A percentile compares a stretch with the other conserved stretches of the same genome.
Conservation (phyloP, 495 filamentous ascomycete genomes). For the Monascus purpureus region DNA sequence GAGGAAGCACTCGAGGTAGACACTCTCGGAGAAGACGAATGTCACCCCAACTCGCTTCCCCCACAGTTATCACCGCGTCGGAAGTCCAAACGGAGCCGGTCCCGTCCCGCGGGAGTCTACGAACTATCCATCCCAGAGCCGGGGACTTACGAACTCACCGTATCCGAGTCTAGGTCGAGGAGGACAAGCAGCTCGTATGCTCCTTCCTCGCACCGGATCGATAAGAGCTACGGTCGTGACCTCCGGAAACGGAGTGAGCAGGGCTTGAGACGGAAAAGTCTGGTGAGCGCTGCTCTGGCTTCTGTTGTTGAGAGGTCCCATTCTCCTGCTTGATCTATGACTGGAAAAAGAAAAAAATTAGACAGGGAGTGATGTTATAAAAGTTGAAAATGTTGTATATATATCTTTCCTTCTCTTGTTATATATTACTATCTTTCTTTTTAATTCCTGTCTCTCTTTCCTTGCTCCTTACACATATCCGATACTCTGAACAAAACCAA, state of each 20-base stretch:
- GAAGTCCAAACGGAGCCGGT: conserved; percentile 15
- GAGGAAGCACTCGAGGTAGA: conserved; percentile 2
- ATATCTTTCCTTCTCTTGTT: too few species aligned
- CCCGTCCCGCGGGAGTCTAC: conserved; percentile 7
- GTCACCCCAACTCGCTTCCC: conserved; percentile 31
- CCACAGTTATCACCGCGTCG: conserved; percentile 20
- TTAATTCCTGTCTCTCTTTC: too few species aligned
- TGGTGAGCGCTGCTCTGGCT: conserved; percentile 31
- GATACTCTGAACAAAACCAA: too few species aligned
- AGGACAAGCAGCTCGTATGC: conserved; percentile 18
- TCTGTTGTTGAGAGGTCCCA: conserved; percentile 15
- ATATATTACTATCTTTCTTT: too few species aligned
- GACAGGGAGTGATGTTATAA: too few species aligned
- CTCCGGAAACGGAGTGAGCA: conserved; percentile 26
- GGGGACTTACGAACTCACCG: conserved; percentile 5
- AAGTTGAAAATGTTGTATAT: too few species aligned
- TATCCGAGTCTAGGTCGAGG: conserved; percentile 7
- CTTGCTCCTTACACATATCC: too few species aligned
- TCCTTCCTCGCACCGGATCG: conserved; percentile 19
- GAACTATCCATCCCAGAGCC: conserved; percentile 1
- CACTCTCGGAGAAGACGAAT: conserved; percentile 13
- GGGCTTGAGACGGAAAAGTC: conserved; percentile 27
- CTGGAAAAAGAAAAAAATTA: too few species aligned
- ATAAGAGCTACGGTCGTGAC: conserved; percentile 25
- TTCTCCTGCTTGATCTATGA: too few species aligned